Evolutionary conservation across 2,329 filamentous ascomycete species (phyloP).

Genomic region (Zymoseptoria ardabiliae): DNA sequence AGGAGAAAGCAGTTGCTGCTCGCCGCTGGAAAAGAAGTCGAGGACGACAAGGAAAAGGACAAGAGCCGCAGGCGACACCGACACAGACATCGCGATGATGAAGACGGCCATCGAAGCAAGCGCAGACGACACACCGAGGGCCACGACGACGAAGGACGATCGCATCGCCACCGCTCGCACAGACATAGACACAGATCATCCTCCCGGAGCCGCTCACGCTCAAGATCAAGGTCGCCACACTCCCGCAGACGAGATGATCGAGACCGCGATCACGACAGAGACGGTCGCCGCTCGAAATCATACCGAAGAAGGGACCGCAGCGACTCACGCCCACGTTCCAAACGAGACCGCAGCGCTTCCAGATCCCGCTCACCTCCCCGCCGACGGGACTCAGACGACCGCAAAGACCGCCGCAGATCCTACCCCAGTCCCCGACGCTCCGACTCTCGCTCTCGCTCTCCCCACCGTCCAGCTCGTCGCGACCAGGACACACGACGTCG

Average conservation of each 20-base stretch:
- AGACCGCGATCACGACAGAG: not conserved
- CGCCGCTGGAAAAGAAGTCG: constrained; percentile 30
- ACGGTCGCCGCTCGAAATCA: not conserved
- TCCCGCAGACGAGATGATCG: constrained; percentile 15
- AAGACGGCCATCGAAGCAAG: constrained; percentile 21
- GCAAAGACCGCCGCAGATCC: constrained; percentile 24
- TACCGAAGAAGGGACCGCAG: constrained; percentile 6
- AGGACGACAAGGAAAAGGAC: constrained; percentile 22
- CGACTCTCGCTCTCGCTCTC: constrained; percentile 29
- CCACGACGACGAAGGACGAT: constrained; percentile 23
- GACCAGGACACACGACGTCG: constrained; percentile 14
- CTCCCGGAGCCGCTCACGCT: constrained; percentile 12
- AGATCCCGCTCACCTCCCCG: constrained; percentile 36
- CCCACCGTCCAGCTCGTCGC: constrained; percentile 19
- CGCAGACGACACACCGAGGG: constrained; percentile 18
- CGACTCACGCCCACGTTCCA: constrained; percentile 17
- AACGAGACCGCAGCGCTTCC: constrained; percentile 21
- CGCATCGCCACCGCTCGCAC: constrained; percentile 27
- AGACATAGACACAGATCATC: constrained; percentile 22
- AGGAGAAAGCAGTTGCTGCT: constrained; percentile 60
- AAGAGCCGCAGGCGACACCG: constrained; percentile 21
- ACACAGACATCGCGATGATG: constrained; percentile 22
- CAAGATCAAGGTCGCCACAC: constrained; percentile 19
- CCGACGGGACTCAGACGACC: constrained; percentile 28
- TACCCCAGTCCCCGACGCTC: constrained; percentile 30